Evolutionary conservation across 2,329 filamentous ascomycete genomes (phyloP), one percentile per base, ranked within the genome.

Genomic region (Macrophomina phaseolina): DNA sequence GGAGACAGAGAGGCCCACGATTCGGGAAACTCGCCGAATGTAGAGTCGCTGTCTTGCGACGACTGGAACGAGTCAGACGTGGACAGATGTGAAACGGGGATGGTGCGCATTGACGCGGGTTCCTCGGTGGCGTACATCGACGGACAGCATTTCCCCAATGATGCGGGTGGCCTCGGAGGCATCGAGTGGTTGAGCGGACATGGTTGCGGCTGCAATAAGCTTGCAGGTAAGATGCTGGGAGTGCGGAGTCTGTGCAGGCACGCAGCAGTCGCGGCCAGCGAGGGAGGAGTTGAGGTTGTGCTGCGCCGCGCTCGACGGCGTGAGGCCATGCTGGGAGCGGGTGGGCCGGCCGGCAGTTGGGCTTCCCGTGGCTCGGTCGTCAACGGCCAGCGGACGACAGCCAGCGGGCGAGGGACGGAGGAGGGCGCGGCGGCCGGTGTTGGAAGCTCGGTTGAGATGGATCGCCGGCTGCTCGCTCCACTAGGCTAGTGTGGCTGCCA

Each of bases 11-110:
- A 28, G 14, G 45, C 64, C 34, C 34, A 66, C 64, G 64, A 66
- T 38, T 55, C 65, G 5, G 38, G 28, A 18, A 28, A 55, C 14
- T 68, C 56, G 38, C 64, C 64, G 42, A 68, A 63, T 16, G 55
- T 66, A 3, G 67, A 64, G 53, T 68, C 67, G 23, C 36, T 45
- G 38, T 66, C 64, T 8, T 42, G 42, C 23, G 46, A 46, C 6
- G 45, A 52, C 65, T 62, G 58, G 55, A 14, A 38, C 45, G 34
- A n/a, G 48, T 66, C 56, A 66, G 64, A 36, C 23, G 0, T 9
- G 30, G 16, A 28, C 16, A 32, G 46, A 42, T n/a, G 28, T 49
- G 42, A 62, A 64, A 53, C 23, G 18, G 46, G 38, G 12, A 32
- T 42, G 12, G 16, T 34, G 42, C 23, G 48, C 36, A 42, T 51